Percentiles rank a stretch among this genome's conserved stretches.
phyloP scores from a whole-genome alignment of 2,329 filamentous ascomycete species.

The Colletotrichum falcatum region DNA sequence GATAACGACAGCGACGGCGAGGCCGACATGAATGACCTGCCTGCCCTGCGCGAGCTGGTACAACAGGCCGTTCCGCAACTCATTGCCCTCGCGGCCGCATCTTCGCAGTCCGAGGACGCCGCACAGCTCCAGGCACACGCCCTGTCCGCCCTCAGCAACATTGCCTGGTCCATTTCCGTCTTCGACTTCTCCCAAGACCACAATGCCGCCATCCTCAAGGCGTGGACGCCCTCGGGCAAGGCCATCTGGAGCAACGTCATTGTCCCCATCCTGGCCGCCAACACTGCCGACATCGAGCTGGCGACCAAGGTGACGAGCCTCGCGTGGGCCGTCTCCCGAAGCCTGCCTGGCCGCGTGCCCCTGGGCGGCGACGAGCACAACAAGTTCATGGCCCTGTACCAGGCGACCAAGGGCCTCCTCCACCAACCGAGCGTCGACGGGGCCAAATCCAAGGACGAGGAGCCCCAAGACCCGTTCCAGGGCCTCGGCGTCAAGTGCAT shows the following conservation, averaged over 20 bases:
- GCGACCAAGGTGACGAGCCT: slow-evolving; percentile 74
- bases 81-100: slow-evolving; percentile 59
- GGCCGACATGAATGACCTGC: slow-evolving; percentile 62
- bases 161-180: slow-evolving; percentile 74
- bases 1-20: slow-evolving; percentile 57
- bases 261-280: slow-evolving; percentile 67
- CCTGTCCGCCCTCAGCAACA: slow-evolving; percentile 73
- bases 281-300: slow-evolving; percentile 71
- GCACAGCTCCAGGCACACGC: slow-evolving; percentile 64
- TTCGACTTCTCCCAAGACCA: slow-evolving; percentile 68
- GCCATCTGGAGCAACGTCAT: slow-evolving; percentile 70
- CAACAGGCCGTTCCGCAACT: slow-evolving; percentile 61
- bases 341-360: slow-evolving; percentile 60
- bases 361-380: slow-evolving; percentile 66
- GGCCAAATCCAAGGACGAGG: slow-evolving; percentile 42
- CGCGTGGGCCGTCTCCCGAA: slow-evolving; percentile 73
- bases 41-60: slow-evolving; percentile 63
- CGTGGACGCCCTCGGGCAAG: slow-evolving; percentile 66
- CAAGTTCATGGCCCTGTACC: slow-evolving; percentile 75
- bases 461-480: slow-evolving; percentile 68
- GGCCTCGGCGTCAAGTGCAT: slow-evolving; percentile 74
- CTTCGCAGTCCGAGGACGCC: slow-evolving; percentile 55
- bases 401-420: slow-evolving; percentile 62
- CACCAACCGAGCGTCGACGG: slow-evolving; percentile 13
- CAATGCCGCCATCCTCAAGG: slow-evolving; percentile 62